These are phyloP conservation scores for Thermothielavioides terrestris DNA, from an alignment of 495 filamentous ascomycete species.

Conservation along the genomic window DNA sequence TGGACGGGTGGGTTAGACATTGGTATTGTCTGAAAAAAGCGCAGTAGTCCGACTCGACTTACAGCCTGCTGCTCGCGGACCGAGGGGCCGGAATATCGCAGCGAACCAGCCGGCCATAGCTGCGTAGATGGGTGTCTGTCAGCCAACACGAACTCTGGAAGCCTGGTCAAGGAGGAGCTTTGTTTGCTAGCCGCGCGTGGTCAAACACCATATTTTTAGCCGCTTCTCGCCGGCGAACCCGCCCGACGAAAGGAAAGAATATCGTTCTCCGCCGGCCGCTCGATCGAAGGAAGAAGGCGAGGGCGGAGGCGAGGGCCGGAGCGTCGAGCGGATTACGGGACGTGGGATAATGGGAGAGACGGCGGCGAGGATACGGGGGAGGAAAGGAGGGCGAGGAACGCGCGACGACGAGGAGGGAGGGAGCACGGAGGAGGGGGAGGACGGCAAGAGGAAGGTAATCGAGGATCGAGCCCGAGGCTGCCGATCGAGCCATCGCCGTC, in stretches of 20 bases:
- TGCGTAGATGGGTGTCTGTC: conserved; percentile 40
- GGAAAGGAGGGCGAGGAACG: conserved; percentile 17
- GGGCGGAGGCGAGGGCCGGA: conserved; percentile 24
- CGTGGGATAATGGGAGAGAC: conserved; percentile 17
- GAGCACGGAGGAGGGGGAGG: conserved; percentile 27
- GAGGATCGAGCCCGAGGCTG: conserved; percentile 34
- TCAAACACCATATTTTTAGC: conserved; percentile 22
- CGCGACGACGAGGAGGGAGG: conserved; percentile 37
- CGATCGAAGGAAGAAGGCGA: conserved; percentile 41
- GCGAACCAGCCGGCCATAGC: conserved; percentile 95
- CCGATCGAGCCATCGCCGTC: conserved; percentile 38
- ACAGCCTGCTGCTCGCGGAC: conserved; percentile 88
- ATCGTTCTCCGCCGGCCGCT: conserved; percentile 44
- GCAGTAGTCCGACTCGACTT: conserved; percentile 45
- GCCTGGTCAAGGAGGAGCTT: conserved; percentile 8
- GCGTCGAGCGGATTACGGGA: conserved; percentile 19
- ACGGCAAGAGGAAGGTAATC: conserved; percentile 26
- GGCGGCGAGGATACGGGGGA: conserved; percentile 25
- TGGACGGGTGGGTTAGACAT: conserved; percentile 26
- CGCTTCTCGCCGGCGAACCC: conserved; percentile 30
- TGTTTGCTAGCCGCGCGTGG: conserved; percentile 20
- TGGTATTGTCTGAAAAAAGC: neutral
- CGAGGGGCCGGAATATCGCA: conserved; percentile 97
- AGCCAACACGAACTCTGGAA: conserved; percentile 23
- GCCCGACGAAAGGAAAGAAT: conserved; percentile 25